Conservation (phyloP, 139 green algal species). For the Chlamydomonas schloesseri region DNA sequence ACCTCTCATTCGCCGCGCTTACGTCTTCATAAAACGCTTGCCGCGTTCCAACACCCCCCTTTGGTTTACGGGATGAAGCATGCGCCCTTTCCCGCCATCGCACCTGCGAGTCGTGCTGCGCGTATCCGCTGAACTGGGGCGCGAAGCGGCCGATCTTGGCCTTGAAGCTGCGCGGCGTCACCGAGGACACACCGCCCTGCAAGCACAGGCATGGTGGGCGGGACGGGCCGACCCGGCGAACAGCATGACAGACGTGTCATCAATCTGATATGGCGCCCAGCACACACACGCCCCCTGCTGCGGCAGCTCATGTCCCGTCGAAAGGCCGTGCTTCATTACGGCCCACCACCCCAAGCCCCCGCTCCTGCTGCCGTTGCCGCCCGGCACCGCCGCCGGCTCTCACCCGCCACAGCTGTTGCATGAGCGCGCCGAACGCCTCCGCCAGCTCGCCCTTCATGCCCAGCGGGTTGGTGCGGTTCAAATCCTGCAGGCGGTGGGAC, state of each 20-base stretch:
- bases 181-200: slow-evolving; percentile 44
- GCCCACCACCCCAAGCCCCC: too few relatives aligned
- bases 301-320: too few relatives aligned
- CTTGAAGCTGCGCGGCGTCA: slow-evolving; percentile 82
- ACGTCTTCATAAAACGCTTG: too few relatives aligned
- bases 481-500: slow-evolving; percentile 61
- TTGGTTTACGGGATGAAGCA: too few relatives aligned
- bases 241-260: too few relatives aligned
- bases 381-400: background rate
- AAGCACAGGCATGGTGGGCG: background rate
- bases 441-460: slow-evolving; percentile 94
- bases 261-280: too few relatives aligned
- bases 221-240: too few relatives aligned
- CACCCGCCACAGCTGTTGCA: slow-evolving; percentile 89
- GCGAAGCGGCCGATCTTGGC: slow-evolving; percentile 86
- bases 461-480: slow-evolving; percentile 91
- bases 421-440: slow-evolving; percentile 85
- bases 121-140: slow-evolving; percentile 93
- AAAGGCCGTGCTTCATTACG: too few relatives aligned
- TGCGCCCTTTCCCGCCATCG: background rate
- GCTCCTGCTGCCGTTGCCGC: too few relatives aligned
- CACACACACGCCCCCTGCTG: too few relatives aligned
- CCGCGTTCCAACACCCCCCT: too few relatives aligned
- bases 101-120: slow-evolving; percentile 89
- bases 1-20: too few relatives aligned